phyloP scores from a whole-genome alignment of 2,329 filamentous ascomycete genomes.

The Penicillium sp. region DNA sequence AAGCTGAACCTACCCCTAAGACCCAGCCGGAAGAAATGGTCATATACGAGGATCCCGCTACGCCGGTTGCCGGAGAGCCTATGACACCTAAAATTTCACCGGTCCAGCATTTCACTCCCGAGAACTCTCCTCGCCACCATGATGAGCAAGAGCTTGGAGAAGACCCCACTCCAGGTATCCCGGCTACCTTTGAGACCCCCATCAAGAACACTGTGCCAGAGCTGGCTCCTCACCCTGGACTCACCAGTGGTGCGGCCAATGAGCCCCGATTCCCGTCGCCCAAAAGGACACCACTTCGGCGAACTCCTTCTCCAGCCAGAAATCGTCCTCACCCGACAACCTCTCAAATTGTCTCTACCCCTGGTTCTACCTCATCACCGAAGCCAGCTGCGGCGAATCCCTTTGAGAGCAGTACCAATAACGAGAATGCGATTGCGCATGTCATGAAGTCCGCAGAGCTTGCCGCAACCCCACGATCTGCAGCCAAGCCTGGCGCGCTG shows the following conservation, averaged over 20 bases:
- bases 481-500: slow-evolving; percentile 32
- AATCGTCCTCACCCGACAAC: slow-evolving; percentile 14
- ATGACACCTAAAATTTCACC: slow-evolving; percentile 7
- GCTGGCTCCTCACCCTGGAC: slow-evolving; percentile 11
- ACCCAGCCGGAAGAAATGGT: slow-evolving; percentile 22
- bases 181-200: slow-evolving; percentile 8
- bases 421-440: slow-evolving; percentile 27
- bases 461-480: slow-evolving; percentile 23
- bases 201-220: slow-evolving; percentile 14
- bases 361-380: slow-evolving; percentile 11
- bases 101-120: slow-evolving; percentile 12
- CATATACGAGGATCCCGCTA: slow-evolving; percentile 30
- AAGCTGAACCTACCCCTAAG: slow-evolving; percentile 13
- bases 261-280: slow-evolving; percentile 21
- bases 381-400: slow-evolving; percentile 2
- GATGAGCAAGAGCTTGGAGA: neutral
- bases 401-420: slow-evolving; percentile 13
- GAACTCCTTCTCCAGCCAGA: slow-evolving; percentile 23
- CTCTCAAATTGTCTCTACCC: slow-evolving; percentile 3
- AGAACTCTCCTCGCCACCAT: slow-evolving; percentile 10
- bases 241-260: slow-evolving; percentile 8
- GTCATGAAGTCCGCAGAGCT: slow-evolving; percentile 17
- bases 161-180: neutral
- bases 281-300: slow-evolving; percentile 21
- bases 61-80: slow-evolving; percentile 14